Evolutionary conservation across 495 filamentous ascomycete species (phyloP).

Genomic region (Penicillium paxilli): DNA sequence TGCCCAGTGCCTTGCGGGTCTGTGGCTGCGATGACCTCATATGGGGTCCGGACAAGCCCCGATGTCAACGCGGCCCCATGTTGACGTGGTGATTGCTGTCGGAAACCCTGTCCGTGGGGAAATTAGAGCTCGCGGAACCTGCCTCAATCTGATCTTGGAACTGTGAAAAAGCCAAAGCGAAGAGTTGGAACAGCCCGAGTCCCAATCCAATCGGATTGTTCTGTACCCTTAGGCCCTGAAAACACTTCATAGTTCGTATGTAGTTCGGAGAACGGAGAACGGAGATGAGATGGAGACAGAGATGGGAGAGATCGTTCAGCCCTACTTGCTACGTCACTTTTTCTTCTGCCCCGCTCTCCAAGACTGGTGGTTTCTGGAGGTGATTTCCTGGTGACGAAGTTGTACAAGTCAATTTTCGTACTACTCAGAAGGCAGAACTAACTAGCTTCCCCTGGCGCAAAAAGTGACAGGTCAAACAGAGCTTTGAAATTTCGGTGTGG

Average conservation of each 20-base stretch:
- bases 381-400: neutral
- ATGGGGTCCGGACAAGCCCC: neutral
- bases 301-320: neutral
- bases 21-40: slow-evolving; percentile 22
- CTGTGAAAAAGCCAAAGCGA: too few relatives aligned
- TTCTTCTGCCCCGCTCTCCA: neutral
- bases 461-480: neutral
- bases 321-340: neutral
- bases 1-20: neutral
- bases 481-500: neutral
- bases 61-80: slow-evolving; percentile 4
- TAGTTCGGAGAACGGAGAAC: too few relatives aligned
- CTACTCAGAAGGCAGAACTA: neutral
- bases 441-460: neutral
- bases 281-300: neutral
- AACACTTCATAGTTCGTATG: too few relatives aligned
- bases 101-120: neutral
- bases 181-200: too few relatives aligned
- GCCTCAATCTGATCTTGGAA: neutral
- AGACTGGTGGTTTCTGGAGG: neutral
- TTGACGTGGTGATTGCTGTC: neutral
- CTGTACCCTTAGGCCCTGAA: too few relatives aligned
- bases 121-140: neutral
- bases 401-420: neutral
- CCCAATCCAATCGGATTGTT: too few relatives aligned